Base-by-base conservation (phyloP, 169 alveolate species). In the Hepatocystis sp. region DNA sequence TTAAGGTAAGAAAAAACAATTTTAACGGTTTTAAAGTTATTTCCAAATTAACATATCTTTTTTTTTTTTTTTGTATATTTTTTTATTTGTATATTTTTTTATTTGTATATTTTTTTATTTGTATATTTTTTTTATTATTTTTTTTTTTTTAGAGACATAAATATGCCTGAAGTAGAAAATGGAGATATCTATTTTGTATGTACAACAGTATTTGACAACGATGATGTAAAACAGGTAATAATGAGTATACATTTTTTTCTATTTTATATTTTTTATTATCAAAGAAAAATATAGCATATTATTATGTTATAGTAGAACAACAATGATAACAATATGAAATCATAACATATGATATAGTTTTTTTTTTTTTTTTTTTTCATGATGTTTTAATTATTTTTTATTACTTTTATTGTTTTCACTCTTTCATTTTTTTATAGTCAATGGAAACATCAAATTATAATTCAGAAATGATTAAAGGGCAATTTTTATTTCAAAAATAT, bases 361-460 rank as follows among this genome's bases (percentile, higher is more conserved):
- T 36, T 36, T 10, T 36, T 36, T 36, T 36, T 36, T 36, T 36
- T 47, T n/a, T 47, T 47, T 13, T 15, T 15, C 1, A 13, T 56
- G 25, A 7, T 30, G 11, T 30, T 56, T 8, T 10, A 55, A 15
- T 55, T 8, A n/a, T 8, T n/a, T 47, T n/a, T 17, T 25, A 55
- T 25, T n/a, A 36, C 10, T 5, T 36, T 36, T 36, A 7, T 36
- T 36, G 47, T 36, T 36, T 36, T 36, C 47, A 5, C 28, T 23
- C 49, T 66, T 11, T 11, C 27, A 25, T 8, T 19, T 34, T 47
- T 66, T 42, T 71, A 46, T 63, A 71, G 86, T 58, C 78, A 11
- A 71, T 71, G 86, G 67, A 60, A 63, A 71, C 17, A 36, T 71
- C 86, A n/a, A 71, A 58, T 32, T 46, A 71, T 23, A 71, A 71